Conservation (phyloP, 2,329 filamentous ascomycete genomes). For the Immersiporthe knoxdaviesiana region DNA sequence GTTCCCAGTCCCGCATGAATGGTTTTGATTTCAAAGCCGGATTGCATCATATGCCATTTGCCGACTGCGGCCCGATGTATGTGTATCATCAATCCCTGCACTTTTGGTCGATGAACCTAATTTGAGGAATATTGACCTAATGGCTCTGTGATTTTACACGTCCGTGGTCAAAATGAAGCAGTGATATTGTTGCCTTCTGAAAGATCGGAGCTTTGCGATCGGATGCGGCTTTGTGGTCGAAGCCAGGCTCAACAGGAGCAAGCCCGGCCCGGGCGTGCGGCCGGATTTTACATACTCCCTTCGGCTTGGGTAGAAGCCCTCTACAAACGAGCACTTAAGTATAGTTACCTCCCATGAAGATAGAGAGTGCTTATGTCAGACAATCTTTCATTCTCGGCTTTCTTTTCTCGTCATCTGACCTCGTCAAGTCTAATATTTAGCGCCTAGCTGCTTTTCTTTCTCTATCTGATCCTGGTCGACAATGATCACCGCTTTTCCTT, state of each 20-base stretch:
- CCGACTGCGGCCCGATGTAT: not conserved
- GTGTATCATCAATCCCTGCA: not conserved
- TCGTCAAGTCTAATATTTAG: conserved; percentile 12
- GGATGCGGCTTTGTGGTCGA: not conserved
- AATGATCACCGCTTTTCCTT: conserved; percentile 58
- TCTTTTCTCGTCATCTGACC: not conserved
- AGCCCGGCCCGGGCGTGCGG: not conserved
- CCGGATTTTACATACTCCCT: not conserved
- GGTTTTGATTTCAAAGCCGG: conserved; percentile 10
- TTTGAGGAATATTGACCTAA: too few species aligned
- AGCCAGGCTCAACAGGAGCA: not conserved
- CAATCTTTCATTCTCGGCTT: too few species aligned
- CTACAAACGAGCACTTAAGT: too few species aligned
- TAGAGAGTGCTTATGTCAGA: too few species aligned
- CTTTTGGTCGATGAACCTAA: not conserved
- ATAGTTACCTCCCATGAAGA: too few species aligned
- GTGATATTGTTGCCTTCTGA: not conserved
- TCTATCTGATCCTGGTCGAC: conserved; percentile 49
- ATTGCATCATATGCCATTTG: conserved; percentile 26
- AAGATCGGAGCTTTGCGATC: not conserved
- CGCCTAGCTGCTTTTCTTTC: conserved; percentile 29
- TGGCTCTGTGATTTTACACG: too few species aligned
- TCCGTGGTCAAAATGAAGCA: not conserved
- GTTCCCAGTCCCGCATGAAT: conserved; percentile 9
- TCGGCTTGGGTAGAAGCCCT: too few species aligned